Evolutionary conservation across 2,329 filamentous ascomycete genomes (phyloP), one percentile per base, ranked within the genome.

Genomic region (Cordyceps javanica): DNA sequence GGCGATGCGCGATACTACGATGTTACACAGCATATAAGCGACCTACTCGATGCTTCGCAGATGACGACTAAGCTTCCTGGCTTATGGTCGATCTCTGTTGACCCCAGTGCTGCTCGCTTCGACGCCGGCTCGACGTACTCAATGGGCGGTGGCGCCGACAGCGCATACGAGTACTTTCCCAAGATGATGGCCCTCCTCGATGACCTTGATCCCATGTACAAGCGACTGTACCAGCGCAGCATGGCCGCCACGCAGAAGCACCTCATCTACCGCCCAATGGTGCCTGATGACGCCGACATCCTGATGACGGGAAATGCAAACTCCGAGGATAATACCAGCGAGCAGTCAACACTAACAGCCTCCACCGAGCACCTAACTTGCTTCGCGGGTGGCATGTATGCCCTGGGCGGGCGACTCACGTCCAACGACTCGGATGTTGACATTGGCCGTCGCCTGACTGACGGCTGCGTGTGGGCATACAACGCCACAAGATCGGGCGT

Each of bases 1-100:
- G 81, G 81, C 39, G 78, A 90, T 60, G 70, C 80, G 39, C 89
- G 86, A 66, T 91, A 88, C 72, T 89, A 86, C 68, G 88, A 91
- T 67, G 89, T 88, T 5, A 79, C 90, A 55, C 83, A 85, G 58
- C 80, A 85, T 34, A 83, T 93, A 58, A 88, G 83, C 23, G 79
- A 87, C 58, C 77, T 85, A 19, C 77, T 93, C 39, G 81, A 87
- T 59, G 75, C 77, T 26, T 80, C 82, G 62, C 89, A 93, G 71
- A 81, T 82, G 64, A 71, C 75, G n/a, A 91, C 88, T 1, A 77
- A 75, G 42, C 70, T 92, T 6, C 88, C 88, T 0, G 89, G 90
- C 2, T 77, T 93, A 73, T 94, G 87, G 87, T 89, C 88, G 1
- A 77, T 81, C 21, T 74, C 76, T 51, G 72, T 93, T 51, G 81